These are phyloP conservation scores for Pythium dissimile DNA, from an alignment of 352 stramenopile genomes.

Conservation along the genomic window DNA sequence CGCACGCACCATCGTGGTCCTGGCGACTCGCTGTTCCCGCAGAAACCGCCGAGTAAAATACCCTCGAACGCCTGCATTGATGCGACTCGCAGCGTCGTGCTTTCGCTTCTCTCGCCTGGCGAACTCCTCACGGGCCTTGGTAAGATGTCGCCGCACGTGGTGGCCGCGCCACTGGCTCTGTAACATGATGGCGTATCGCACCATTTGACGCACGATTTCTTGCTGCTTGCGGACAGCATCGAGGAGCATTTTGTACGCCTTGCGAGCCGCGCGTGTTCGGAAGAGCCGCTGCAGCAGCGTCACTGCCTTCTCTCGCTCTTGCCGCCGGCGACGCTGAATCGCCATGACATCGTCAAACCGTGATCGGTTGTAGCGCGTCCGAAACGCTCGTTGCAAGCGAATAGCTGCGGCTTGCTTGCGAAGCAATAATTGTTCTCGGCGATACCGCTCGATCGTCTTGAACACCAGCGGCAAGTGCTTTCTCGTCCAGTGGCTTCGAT, in stretches of 20 bases:
- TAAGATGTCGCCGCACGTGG: constrained; percentile 32
- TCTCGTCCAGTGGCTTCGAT: constrained; percentile 57
- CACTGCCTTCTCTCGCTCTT: constrained; percentile 50
- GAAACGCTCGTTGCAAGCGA: constrained; percentile 52
- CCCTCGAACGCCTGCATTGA: constrained; percentile 58
- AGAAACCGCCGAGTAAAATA: constrained; percentile 55
- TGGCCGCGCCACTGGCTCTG: constrained; percentile 70
- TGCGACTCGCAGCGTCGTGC: constrained; percentile 47
- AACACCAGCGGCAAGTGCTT: constrained; percentile 46
- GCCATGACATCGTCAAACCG: constrained; percentile 69
- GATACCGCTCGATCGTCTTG: constrained; percentile 63
- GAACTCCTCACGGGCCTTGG: constrained; percentile 28
- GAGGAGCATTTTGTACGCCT: constrained; percentile 45
- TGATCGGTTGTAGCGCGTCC: constrained; percentile 60
- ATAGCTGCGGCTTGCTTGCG: constrained; percentile 35
- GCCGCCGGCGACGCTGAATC: constrained; percentile 51
- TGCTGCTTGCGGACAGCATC: constrained; percentile 43
- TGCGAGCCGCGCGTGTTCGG: constrained; percentile 47
- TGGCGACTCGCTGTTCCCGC: constrained; percentile 29
- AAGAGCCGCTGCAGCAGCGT: constrained; percentile 57
- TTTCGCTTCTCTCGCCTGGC: constrained; percentile 28
- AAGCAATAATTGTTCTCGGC: constrained; percentile 42
- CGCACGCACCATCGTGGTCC: constrained; percentile 34
- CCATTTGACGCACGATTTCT: constrained; percentile 29
- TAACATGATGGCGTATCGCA: constrained; percentile 44